phyloP scores from a whole-genome alignment of 164 flowering plant genomes.

The Brasenia schreberi region DNA sequence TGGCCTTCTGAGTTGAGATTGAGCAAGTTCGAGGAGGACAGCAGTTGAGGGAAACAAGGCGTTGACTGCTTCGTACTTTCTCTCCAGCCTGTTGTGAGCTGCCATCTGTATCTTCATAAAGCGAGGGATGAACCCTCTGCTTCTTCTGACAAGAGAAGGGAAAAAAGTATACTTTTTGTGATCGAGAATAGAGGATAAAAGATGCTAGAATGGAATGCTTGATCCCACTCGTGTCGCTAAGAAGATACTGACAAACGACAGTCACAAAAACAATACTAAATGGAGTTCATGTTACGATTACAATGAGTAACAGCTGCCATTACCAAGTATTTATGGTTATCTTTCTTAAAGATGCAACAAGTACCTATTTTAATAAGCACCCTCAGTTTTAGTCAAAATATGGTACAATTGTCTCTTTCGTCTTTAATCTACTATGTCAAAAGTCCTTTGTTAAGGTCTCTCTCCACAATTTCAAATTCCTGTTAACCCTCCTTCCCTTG shows the following conservation, averaged over 20 bases:
- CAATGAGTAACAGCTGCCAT: no score
- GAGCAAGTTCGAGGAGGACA: constrained; percentile 6
- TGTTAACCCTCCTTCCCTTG: no score
- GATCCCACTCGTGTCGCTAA: background rate
- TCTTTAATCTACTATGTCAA: no score
- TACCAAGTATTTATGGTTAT: no score
- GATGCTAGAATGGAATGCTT: background rate
- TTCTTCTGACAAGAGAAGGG: constrained; percentile 27
- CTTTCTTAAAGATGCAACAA: no score
- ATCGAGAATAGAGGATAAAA: background rate
- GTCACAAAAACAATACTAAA: no score
- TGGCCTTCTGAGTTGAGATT: constrained; percentile 12
- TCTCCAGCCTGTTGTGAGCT: constrained; percentile 22
- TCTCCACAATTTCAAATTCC: no score
- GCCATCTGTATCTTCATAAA: constrained; percentile 47
- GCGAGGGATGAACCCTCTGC: constrained; percentile 68
- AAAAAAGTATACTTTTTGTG: background rate
- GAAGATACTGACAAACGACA: background rate
- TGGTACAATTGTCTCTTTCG: no score
- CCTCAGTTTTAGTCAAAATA: no score
- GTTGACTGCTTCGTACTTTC: constrained; percentile 28
- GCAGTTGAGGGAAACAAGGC: constrained; percentile 16
- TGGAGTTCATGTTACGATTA: no score
- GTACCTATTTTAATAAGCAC: no score
- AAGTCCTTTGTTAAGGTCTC: no score